Evolutionary conservation across 208 protist genomes (phyloP), one percentile per base, ranked within the genome.

Genomic region (Acanthamoeba triangularis): DNA sequence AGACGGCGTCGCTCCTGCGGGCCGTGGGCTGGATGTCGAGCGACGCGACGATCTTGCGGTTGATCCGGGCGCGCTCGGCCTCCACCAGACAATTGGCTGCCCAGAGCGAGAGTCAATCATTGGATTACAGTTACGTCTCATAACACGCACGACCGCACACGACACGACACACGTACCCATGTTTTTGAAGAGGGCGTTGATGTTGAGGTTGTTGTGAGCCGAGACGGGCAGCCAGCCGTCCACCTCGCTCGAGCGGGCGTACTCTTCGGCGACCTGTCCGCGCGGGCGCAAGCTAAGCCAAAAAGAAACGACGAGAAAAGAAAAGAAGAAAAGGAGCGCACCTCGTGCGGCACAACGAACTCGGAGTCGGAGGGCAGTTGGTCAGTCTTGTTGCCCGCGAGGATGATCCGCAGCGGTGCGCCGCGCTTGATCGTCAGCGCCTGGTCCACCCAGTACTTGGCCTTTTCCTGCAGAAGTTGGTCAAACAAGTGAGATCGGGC

Each of bases 371-470:
- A 80, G 13, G 72, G 25, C 25, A 80, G 72, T 2, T 11, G 72
- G 37, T 80, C 72, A 1, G 72, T 80, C 37, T 80, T 80, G 72
- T 80, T 80, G 30, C 30, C 72, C 18, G 72, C 72, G 23, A 80
- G 72, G 1, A 80, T 33, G 35, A 47, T 80, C 0, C 37, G 16
- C 72, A 80, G 30, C 30, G 72, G 72, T 16, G 72, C 72, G 16
- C 72, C 72, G 23, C 72, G 72, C 72, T 80, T 80, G 37, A 80
- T 80, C 16, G 72, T 80, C 37, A 80, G 72, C 30, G 72, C 33
- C 72, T 80, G 72, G 30, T 80, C 72, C 18, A 80, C 37, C 72
- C 72, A 80, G 14, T 80, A 80, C 72, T 80, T 80, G 37, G 72
- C 72, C 37, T 80, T 80, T 7, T 80, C 72, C 72, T 80, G 72